Evolutionary conservation across 2,329 filamentous ascomycete genomes (phyloP), one percentile per base, ranked within the genome.

Genomic region (Macrophomina pseudophaseolina): DNA sequence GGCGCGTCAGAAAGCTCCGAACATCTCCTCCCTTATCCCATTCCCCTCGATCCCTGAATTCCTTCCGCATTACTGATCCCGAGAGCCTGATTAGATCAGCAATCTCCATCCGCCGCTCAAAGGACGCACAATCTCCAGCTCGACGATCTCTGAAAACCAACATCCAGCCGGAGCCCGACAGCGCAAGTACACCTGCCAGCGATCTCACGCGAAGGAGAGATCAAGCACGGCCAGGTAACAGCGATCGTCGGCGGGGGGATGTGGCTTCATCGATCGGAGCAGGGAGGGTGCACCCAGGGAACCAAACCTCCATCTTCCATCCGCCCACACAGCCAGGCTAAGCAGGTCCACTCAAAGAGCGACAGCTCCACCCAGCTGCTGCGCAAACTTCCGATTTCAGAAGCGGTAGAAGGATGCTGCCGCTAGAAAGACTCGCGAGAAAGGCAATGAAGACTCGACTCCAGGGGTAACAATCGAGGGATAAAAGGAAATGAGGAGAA

Each of bases 181-280:
- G 44, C 58, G 58, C 58, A 49, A 48, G 58, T 62, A 62, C 58
- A 44, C 58, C 58, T 8, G 18, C 42, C 58, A 62, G 58, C 58
- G 58, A 62, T n/a, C 58, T 44, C 32, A 62, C 35, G 7, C 35
- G 35, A 28, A 12, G 18, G 32, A 32, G 32, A 32, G 58, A 16
- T 62, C 58, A 49, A 58, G 58, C 58, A 49, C 58, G 58, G 44
- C 8, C 16, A 49, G 16, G 58, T 44, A 62, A 62, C 58, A 49
- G 58, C 58, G 58, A 48, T 28, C 42, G 58, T 49, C 58, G 58
- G 58, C 11, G 44, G 58, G 40, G 58, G 32, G 58, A 32, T 12
- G 30, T 49, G 46, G 38, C 32, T 35, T 62, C 56, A 30, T 60
- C 56, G 58, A 35, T 23, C 58, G 58, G 58, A 62, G 58, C 58